phyloP scores from a whole-genome alignment of 139 green algal genomes.

The Chlamydomonas applanata region DNA sequence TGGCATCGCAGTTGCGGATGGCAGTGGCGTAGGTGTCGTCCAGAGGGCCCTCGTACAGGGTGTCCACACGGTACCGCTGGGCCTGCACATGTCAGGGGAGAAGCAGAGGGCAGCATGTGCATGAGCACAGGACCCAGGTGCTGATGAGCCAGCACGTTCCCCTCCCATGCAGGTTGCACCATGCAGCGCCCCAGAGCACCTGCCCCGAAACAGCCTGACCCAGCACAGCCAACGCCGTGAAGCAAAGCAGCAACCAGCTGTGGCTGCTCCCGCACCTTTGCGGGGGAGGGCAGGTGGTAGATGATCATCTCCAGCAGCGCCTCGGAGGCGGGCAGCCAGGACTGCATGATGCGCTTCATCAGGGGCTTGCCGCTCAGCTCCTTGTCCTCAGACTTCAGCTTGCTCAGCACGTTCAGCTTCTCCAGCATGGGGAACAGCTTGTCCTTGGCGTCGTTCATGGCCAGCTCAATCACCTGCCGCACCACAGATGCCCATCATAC shows the following conservation, averaged over 20 bases:
- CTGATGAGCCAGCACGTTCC: too few species aligned
- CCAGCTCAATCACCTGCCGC: constrained; percentile 81
- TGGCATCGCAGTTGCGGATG: constrained; percentile 94
- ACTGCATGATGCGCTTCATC: constrained; percentile 88
- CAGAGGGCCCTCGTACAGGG: constrained; percentile 96
- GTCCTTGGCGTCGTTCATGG: constrained; percentile 96
- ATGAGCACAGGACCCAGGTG: too few species aligned
- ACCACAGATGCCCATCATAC: background rate
- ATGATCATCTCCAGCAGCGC: constrained; percentile 99
- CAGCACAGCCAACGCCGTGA: too few species aligned
- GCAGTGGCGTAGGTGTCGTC: constrained; percentile 92
- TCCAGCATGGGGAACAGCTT: constrained; percentile 95
- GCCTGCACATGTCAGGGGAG: constrained; percentile 35
- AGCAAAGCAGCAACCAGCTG: too few species aligned
- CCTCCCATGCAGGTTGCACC: too few species aligned
- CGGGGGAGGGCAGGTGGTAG: constrained; percentile 79
- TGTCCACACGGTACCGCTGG: constrained; percentile 97
- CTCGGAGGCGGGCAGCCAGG: constrained; percentile 88
- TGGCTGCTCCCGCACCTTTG: constrained; percentile 25
- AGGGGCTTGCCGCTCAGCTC: constrained; percentile 95
- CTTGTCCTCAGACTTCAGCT: constrained; percentile 91
- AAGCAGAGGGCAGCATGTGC: background rate
- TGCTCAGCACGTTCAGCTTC: constrained; percentile 80
- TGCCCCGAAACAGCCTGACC: too few species aligned
- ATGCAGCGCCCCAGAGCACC: too few species aligned